Percentiles rank a stretch among this genome's conserved stretches.
Evolutionary conservation across 179 eudicot genomes (phyloP).

Genomic region (Kewa caespitosa): DNA sequence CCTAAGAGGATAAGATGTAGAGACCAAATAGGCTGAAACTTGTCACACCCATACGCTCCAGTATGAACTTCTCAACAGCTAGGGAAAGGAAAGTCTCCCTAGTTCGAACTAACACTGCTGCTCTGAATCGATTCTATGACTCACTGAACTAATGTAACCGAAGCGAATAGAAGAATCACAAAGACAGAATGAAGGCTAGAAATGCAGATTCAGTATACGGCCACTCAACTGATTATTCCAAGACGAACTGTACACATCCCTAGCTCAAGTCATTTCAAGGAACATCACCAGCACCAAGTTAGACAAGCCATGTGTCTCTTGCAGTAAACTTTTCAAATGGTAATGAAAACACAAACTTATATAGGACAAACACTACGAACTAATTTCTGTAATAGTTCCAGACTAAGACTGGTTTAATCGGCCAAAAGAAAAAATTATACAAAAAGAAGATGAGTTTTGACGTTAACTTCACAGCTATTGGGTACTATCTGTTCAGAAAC

Average conservation of each 20-base stretch:
- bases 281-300: slow-evolving; percentile 2
- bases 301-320: not conserved
- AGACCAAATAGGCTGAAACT: too few relatives aligned
- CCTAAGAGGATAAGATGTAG: too few relatives aligned
- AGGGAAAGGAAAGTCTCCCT: too few relatives aligned
- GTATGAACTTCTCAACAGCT: too few relatives aligned
- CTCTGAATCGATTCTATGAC: too few relatives aligned
- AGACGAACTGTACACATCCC: slow-evolving; percentile 1
- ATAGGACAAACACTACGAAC: slow-evolving; percentile 4
- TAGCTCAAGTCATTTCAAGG: not conserved
- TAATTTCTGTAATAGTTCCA: slow-evolving; percentile 8
- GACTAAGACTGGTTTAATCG: not conserved
- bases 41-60: too few relatives aligned
- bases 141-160: too few relatives aligned
- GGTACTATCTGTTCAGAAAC: slow-evolving; percentile 15
- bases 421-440: slow-evolving; percentile 8
- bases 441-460: not conserved
- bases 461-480: slow-evolving; percentile 15
- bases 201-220: too few relatives aligned
- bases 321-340: not conserved
- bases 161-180: too few relatives aligned
- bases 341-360: not conserved
- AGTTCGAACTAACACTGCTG: too few relatives aligned
- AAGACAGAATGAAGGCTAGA: too few relatives aligned
- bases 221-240: not conserved